Percentiles rank a stretch among this genome's conserved stretches.
phyloP scores from a whole-genome alignment of 768 basidiomycete genomes.

The Lyophyllum decastes region DNA sequence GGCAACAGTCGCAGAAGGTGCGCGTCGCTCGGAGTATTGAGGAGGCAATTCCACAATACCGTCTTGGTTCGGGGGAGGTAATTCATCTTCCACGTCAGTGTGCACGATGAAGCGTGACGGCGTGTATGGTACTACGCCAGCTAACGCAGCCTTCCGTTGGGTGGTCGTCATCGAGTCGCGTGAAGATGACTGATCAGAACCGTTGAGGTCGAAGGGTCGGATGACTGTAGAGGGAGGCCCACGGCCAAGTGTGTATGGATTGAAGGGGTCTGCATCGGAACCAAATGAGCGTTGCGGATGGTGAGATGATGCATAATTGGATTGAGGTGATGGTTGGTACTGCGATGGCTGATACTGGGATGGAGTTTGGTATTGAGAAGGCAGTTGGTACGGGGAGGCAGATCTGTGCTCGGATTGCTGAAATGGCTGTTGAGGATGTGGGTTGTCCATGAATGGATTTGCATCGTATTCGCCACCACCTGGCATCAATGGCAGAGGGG shows the following conservation, averaged over 20 bases:
- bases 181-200: constrained; percentile 20
- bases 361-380: constrained; percentile 15
- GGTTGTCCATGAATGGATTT: constrained; percentile 28
- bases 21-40: constrained; percentile 60
- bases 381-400: constrained; percentile 10
- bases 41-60: constrained; percentile 77
- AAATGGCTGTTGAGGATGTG: constrained; percentile 14
- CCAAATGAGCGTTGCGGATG: constrained; percentile 21
- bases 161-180: constrained; percentile 34
- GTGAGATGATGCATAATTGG: constrained; percentile 18
- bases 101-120: constrained; percentile 65
- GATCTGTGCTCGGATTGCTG: constrained; percentile 13
- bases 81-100: constrained; percentile 64
- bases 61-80: constrained; percentile 41
- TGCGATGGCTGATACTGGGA: constrained; percentile 21
- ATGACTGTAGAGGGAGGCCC: constrained; percentile 18
- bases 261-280: constrained; percentile 25
- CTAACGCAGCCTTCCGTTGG: constrained; percentile 57
- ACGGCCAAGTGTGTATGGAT: constrained; percentile 19
- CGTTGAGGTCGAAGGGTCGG: constrained; percentile 20
- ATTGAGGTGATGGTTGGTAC: constrained; percentile 8
- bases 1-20: constrained; percentile 10
- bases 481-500: constrained; percentile 8
- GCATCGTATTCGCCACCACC: constrained; percentile 8
- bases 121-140: constrained; percentile 42